Conservation (phyloP, 192 early-diverging fungal species). For the Linnemannia exigua region DNA sequence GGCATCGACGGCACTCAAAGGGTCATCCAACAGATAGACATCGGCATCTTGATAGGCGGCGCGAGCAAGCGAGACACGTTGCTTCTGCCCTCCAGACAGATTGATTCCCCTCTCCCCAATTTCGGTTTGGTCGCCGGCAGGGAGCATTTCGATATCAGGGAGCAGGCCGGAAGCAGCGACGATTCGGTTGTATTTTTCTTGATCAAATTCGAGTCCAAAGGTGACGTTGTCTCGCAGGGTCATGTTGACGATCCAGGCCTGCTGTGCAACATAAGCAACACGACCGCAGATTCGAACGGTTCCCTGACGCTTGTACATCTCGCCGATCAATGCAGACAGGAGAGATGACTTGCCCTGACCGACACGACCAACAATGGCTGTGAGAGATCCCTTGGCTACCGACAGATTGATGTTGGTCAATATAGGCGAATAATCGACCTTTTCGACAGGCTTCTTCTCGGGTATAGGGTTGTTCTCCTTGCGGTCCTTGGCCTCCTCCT, state of each 20-base stretch:
- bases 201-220: conserved; percentile 78
- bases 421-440: conserved; percentile 10
- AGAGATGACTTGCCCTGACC: conserved; percentile 85
- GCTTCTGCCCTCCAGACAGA: too few relatives aligned
- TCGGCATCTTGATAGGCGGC: too few relatives aligned
- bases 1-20: too few relatives aligned
- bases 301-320: conserved; percentile 76
- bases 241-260: too few relatives aligned
- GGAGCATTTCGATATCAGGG: conserved; percentile 26
- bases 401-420: conserved; percentile 57
- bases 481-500: too few relatives aligned
- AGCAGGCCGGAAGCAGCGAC: conserved; percentile 20
- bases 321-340: conserved; percentile 79
- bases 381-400: conserved; percentile 57
- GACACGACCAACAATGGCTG: conserved; percentile 74
- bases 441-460: too few relatives aligned
- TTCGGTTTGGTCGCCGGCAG: conserved; percentile 50
- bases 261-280: conserved; percentile 69
- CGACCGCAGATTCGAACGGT: conserved; percentile 68
- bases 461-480: neutral
- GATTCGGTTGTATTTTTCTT: conserved; percentile 65
- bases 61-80: too few relatives aligned
- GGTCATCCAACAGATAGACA: too few relatives aligned
- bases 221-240: too few relatives aligned
- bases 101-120: conserved; percentile 59